These are phyloP conservation scores for Grosmannia clavigera DNA, from an alignment of 2,329 filamentous ascomycete genomes.

Conservation along the genomic window DNA sequence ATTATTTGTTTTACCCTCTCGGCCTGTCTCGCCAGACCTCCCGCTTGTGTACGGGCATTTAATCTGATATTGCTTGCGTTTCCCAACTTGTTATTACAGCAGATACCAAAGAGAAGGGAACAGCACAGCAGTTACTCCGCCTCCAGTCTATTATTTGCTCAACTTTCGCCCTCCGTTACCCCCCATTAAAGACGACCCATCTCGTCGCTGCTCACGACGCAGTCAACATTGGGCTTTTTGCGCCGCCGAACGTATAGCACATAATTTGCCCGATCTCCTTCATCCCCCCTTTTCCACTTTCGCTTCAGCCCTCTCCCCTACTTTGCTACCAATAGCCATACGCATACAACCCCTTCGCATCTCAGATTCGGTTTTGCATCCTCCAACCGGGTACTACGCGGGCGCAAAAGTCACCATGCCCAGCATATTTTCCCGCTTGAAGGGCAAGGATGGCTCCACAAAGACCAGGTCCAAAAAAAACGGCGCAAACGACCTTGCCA, in stretches of 20 bases:
- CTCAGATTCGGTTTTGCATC: background rate
- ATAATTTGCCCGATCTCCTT: background rate
- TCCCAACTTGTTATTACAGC: background rate
- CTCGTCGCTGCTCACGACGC: background rate
- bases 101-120: background rate
- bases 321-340: background rate
- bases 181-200: background rate
- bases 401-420: conserved; percentile 28
- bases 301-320: background rate
- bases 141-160: too few relatives aligned
- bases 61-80: background rate
- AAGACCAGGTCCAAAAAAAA: conserved; percentile 54
- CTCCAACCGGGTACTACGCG: background rate
- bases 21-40: background rate
- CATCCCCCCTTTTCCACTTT: background rate
- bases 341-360: background rate
- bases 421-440: conserved; percentile 52
- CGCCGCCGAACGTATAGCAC: background rate
- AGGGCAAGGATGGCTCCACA: conserved; percentile 57
- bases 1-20: background rate
- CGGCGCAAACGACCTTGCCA: conserved; percentile 33
- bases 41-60: background rate
- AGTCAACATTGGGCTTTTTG: background rate
- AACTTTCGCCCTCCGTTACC: background rate
- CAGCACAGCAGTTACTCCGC: too few relatives aligned